A percentile compares a stretch with the other conserved stretches of the same genome.
Evolutionary conservation across 1,284 basidiomycete genomes (phyloP).

Genomic region (Naganishia sp.): DNA sequence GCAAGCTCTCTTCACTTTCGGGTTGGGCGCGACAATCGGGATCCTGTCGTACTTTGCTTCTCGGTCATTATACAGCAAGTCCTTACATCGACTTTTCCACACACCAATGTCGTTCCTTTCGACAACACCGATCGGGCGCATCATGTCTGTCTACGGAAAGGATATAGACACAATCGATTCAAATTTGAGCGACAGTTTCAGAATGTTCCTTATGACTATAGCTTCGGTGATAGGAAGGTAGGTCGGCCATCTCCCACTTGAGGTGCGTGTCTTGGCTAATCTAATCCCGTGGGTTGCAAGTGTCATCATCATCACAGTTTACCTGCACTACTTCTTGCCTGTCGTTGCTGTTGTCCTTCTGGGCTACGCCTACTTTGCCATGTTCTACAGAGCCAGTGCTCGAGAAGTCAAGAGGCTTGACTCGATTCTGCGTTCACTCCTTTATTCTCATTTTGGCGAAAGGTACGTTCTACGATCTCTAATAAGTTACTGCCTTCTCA

Average conservation of each 20-base stretch:
- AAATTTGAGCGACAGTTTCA: slow-evolving; percentile 43
- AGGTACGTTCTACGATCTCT: slow-evolving; percentile 38
- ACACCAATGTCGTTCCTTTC: slow-evolving; percentile 42
- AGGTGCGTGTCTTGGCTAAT: background rate
- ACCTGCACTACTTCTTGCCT: slow-evolving; percentile 41
- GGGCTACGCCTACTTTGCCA: slow-evolving; percentile 29
- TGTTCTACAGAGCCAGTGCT: slow-evolving; percentile 45
- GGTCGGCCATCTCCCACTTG: background rate
- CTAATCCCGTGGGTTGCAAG: slow-evolving; percentile 36
- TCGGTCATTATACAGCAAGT: slow-evolving; percentile 61
- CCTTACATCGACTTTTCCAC: slow-evolving; percentile 57
- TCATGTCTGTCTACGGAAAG: slow-evolving; percentile 65
- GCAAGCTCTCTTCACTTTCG: slow-evolving; percentile 38
- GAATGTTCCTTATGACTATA: slow-evolving; percentile 53
- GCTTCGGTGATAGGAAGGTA: slow-evolving; percentile 41
- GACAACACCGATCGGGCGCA: slow-evolving; percentile 57
- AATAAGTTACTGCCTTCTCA: slow-evolving; percentile 4
- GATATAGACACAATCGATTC: slow-evolving; percentile 46
- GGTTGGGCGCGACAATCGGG: slow-evolving; percentile 55
- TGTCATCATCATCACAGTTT: slow-evolving; percentile 42
- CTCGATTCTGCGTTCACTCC: slow-evolving; percentile 41
- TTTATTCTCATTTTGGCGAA: slow-evolving; percentile 48
- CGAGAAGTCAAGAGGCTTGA: slow-evolving; percentile 50
- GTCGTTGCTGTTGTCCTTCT: slow-evolving; percentile 29
- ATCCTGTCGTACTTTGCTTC: slow-evolving; percentile 55